These are phyloP conservation scores for Calonectria hawksworthii DNA, from an alignment of 2,329 filamentous ascomycete genomes.

Conservation along the genomic window DNA sequence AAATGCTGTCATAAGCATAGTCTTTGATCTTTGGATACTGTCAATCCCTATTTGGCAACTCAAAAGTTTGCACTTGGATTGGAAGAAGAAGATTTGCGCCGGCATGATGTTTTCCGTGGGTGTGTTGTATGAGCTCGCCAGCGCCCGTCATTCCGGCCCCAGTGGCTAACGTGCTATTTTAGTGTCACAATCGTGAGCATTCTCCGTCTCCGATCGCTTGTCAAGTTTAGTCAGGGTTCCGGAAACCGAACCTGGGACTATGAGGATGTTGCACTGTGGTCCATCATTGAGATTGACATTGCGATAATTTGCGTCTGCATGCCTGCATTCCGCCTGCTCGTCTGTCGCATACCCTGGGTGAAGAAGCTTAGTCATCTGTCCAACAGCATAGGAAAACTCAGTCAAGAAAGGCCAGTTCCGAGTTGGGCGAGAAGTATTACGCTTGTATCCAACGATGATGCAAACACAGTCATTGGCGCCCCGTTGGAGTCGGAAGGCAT, in stretches of 20 bases:
- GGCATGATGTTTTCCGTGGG: slow-evolving; percentile 7
- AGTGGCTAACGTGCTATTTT: not conserved
- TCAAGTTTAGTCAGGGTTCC: not conserved
- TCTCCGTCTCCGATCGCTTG: not conserved
- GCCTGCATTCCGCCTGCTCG: not conserved
- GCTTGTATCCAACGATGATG: not conserved
- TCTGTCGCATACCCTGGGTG: not conserved
- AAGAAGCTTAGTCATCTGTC: not conserved
- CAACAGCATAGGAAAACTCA: not conserved
- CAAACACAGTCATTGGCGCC: not conserved
- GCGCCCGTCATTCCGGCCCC: not conserved
- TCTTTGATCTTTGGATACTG: not conserved
- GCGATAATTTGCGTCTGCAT: slow-evolving; percentile 11
- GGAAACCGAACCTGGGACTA: slow-evolving; percentile 9
- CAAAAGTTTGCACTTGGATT: not conserved
- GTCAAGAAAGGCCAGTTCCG: not conserved
- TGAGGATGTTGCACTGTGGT: not conserved
- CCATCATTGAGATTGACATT: slow-evolving; percentile 8
- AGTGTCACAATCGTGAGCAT: slow-evolving; percentile 13
- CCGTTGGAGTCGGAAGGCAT: not conserved
- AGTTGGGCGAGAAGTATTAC: not conserved
- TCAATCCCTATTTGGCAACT: not conserved
- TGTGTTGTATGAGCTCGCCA: not conserved
- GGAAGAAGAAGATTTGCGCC: slow-evolving; percentile 2
- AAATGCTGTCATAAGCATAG: not conserved